Evolutionary conservation across 768 basidiomycete species (phyloP), one percentile per base, ranked within the genome.

Genomic region (Mycena vulgaris): DNA sequence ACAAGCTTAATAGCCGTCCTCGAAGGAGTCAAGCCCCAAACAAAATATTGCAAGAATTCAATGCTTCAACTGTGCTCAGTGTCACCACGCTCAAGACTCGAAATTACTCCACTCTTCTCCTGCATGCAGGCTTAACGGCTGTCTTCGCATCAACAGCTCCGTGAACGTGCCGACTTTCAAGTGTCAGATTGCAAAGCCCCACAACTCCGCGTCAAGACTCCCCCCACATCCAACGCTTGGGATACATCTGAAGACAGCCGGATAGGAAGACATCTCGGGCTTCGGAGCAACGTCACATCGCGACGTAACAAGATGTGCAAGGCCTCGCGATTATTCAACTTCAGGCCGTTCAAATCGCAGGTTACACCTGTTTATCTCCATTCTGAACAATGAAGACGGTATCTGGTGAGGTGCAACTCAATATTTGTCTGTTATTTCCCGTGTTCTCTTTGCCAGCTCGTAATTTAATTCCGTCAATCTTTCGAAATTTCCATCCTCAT

Each of bases 101-200:
- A 35, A 33, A 56, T 56, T 19, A 35, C 55, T 37, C 35, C 55
- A 31, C 55, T 35, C 53, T 55, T 55, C 37, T 42, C 56, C 37
- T 14, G 56, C 56, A 42, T 58, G 25, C 37, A 28, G 37, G 56
- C 56, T 28, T 35, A 58, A 58, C 56, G 23, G 13, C 35, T 58
- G 37, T 58, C 56, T 58, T 40, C 56, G 56, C 39, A 25, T 58
- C 55, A 56, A 35, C 55, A n/a, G n/a, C n/a, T n/a, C n/a, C n/a
- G n/a, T n/a, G n/a, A n/a, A n/a, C n/a, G n/a, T n/a, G n/a, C n/a
- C n/a, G n/a, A n/a, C n/a, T n/a, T n/a, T n/a, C n/a, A n/a, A n/a
- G n/a, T n/a, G n/a, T n/a, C n/a, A n/a, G n/a, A n/a, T n/a, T n/a
- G n/a, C n/a, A n/a, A n/a, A n/a, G n/a, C n/a, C n/a, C n/a, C n/a